These are phyloP conservation scores for Vicia villosa DNA, from an alignment of 306 rosid species.

Conservation along the genomic window DNA sequence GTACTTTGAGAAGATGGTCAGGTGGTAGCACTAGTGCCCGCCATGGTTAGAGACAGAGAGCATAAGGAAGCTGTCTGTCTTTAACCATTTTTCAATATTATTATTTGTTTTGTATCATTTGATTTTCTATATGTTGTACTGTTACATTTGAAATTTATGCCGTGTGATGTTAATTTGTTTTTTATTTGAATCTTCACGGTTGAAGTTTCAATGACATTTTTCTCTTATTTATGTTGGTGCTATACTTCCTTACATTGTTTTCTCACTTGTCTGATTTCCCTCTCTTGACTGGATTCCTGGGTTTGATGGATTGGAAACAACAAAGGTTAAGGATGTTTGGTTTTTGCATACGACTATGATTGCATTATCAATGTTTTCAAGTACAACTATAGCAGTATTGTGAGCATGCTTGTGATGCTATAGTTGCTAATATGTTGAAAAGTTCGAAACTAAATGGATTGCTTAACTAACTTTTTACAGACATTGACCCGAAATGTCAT, in stretches of 20 bases:
- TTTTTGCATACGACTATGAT: neutral
- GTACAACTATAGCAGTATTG: neutral
- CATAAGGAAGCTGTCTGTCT: constrained; percentile 37
- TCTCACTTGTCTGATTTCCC: neutral
- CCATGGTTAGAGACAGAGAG: constrained; percentile 47
- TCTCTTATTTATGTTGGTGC: constrained; percentile 1
- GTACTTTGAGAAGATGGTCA: constrained; percentile 83
- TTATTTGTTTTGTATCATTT: constrained; percentile 46
- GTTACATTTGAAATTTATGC: constrained; percentile 45
- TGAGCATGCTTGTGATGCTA: no score
- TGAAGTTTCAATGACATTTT: constrained; percentile 37
- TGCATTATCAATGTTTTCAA: neutral
- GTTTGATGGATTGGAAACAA: constrained; percentile 29
- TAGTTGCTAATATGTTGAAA: neutral
- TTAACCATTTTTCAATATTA: constrained; percentile 39
- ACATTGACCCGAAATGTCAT: neutral
- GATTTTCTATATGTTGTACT: constrained; percentile 44
- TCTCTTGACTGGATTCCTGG: constrained; percentile 6
- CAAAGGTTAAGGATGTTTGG: constrained; percentile 9
- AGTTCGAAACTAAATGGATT: neutral
- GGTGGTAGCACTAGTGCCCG: constrained; percentile 63
- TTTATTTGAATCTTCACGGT: constrained; percentile 60
- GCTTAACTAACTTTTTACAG: neutral
- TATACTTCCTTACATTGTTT: constrained; percentile 12
- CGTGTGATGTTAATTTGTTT: constrained; percentile 60